Base-by-base conservation (phyloP, 2,329 filamentous ascomycete species). In the Colletotrichum tabaci region DNA sequence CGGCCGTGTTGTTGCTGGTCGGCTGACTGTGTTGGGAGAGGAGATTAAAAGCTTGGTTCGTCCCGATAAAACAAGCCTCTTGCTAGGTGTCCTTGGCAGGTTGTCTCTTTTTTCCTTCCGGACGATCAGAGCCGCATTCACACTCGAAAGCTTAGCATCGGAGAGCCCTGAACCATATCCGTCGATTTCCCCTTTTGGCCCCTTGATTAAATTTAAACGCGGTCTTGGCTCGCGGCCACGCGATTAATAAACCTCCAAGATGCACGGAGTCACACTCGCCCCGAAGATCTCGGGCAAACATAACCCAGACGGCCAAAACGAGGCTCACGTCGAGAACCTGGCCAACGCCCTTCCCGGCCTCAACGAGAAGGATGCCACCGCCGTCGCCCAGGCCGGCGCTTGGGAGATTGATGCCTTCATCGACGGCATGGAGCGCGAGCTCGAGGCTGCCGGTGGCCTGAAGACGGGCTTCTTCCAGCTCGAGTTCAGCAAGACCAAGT, bases 401-500 rank as follows among this genome's bases (percentile, higher is more conserved):
- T 77, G 74, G 67, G 81, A 84, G 56, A 77, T 85, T 18, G 80
- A 84, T 57, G 78, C 77, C 16, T 77, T 85, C 61, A 84, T 85
- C 44, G 75, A 75, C 30, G 80, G 82, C 60, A 82, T 85, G 82
- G 84, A 85, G 75, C 76, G 76, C 12, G 79, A 85, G 76, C 79
- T 85, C 21, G 80, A 78, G 13, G 66, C 69, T 9, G 50, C 65
- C 6, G 69, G 69, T 21, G 69, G 69, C 16, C 16, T 72, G n/a
- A 77, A 79, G 30, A 81, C 77, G 35, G 80, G 83, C 49, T 82
- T 85, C 73, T 89, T 90, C 76, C 83, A 91, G 50, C 73, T 92
- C 53, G 81, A 87, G 46, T 90, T 93, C 81, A 85, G 84, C 61
- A 87, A 92, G 78, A 90, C 91, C 0, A 88, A 90, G 76, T 94